A percentile compares a stretch with the other conserved stretches of the same genome.
Conservation (phyloP, 768 basidiomycete genomes). For the Pholiota microspora region DNA sequence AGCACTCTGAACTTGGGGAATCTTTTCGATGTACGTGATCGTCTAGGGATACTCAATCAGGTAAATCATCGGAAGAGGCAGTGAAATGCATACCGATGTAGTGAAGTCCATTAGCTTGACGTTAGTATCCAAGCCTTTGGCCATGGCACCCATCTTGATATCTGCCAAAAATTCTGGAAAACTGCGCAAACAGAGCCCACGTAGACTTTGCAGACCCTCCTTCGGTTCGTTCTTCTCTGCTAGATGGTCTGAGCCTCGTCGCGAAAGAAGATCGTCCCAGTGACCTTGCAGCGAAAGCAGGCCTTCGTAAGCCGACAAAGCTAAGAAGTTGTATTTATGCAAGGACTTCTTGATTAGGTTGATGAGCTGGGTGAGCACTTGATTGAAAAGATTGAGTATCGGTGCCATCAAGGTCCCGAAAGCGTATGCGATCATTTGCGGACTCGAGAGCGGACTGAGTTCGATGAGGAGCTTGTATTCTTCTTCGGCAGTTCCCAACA, state of each 20-base stretch:
- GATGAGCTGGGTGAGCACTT: slow-evolving; percentile 61
- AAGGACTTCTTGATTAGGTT: slow-evolving; percentile 71
- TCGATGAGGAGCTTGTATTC: slow-evolving; percentile 67
- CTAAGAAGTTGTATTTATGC: slow-evolving; percentile 80
- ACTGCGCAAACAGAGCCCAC: slow-evolving; percentile 71
- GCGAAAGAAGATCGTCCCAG: slow-evolving; percentile 66
- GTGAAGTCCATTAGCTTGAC: slow-evolving; percentile 65
- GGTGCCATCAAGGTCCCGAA: slow-evolving; percentile 64
- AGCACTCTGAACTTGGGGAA: slow-evolving; percentile 69
- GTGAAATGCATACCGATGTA: slow-evolving; percentile 38
- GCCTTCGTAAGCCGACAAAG: slow-evolving; percentile 65
- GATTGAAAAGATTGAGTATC: slow-evolving; percentile 61
- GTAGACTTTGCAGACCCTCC: slow-evolving; percentile 63
- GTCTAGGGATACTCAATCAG: slow-evolving; percentile 37
- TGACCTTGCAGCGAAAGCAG: slow-evolving; percentile 53
- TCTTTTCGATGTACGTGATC: slow-evolving; percentile 62
- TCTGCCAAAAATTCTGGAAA: slow-evolving; percentile 86
- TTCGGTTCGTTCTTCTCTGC: slow-evolving; percentile 65
- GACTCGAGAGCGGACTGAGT: slow-evolving; percentile 57
- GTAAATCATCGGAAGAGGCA: no score
- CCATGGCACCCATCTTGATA: slow-evolving; percentile 60
- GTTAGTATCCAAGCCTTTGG: slow-evolving; percentile 58
- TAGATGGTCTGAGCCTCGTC: slow-evolving; percentile 42
- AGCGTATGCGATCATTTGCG: slow-evolving; percentile 51
- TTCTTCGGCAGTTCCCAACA: slow-evolving; percentile 69